Conservation (phyloP, 139 green algal species). For the Bryopsis sp. region DNA sequence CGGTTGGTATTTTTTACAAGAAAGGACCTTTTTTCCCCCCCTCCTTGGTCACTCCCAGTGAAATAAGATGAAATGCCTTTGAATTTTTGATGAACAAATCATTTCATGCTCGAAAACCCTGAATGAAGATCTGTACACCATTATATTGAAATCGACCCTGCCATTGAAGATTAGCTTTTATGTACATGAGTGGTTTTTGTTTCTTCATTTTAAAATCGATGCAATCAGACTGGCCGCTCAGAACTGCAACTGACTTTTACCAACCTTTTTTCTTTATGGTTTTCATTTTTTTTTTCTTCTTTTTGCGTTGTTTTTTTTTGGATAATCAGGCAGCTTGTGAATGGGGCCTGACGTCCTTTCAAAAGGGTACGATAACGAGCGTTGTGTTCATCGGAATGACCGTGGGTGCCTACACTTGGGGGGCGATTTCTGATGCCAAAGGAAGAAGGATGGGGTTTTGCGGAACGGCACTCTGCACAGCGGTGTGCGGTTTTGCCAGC, state of each 20-base stretch:
- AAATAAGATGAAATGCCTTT: not conserved
- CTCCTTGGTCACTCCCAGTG: not conserved
- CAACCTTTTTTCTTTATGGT: too few relatives aligned
- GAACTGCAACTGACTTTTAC: too few relatives aligned
- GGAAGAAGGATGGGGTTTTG: constrained; percentile 24
- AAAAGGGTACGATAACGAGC: constrained; percentile 48
- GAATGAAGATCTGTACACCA: too few relatives aligned
- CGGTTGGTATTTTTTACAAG: constrained; percentile 30
- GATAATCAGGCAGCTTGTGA: constrained; percentile 36
- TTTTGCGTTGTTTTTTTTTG: not conserved
- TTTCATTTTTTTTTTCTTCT: not conserved
- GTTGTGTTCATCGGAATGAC: constrained; percentile 68
- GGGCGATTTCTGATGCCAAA: constrained; percentile 31
- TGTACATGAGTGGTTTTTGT: too few relatives aligned
- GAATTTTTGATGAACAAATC: not conserved
- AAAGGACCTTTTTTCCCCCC: too few relatives aligned
- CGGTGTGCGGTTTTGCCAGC: constrained; percentile 32
- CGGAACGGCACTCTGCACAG: constrained; percentile 37
- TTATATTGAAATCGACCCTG: too few relatives aligned
- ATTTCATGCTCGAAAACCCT: too few relatives aligned
- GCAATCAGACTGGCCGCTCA: too few relatives aligned
- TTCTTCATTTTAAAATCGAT: too few relatives aligned
- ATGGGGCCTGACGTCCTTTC: constrained; percentile 40
- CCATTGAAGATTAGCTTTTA: too few relatives aligned
- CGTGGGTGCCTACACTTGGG: constrained; percentile 56